A percentile compares a stretch with the other conserved stretches of the same genome.
These are phyloP conservation scores for Plasmodium falciparum DNA, from an alignment of 169 alveolate species.

Conservation along the genomic window DNA sequence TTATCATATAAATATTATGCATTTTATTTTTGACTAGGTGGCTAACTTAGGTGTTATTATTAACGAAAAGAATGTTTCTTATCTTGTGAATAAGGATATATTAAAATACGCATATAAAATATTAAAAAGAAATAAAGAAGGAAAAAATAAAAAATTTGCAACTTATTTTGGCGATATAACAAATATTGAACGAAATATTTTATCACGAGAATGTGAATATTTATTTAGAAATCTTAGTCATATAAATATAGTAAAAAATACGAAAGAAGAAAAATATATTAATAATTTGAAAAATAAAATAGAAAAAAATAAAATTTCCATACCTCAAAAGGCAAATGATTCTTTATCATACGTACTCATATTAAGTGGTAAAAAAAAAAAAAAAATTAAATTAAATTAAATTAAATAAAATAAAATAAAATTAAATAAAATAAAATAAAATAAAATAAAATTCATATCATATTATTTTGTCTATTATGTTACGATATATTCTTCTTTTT, in stretches of 20 bases:
- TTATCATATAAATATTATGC: not conserved
- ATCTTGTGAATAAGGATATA: constrained; percentile 4
- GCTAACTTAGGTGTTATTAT: not conserved
- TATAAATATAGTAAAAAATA: constrained; percentile 1
- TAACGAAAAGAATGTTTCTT: not conserved
- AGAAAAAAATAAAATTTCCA: constrained; percentile 11
- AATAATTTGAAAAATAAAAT: constrained; percentile 23
- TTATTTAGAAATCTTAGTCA: constrained; percentile 5
- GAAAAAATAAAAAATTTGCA: constrained; percentile 21
- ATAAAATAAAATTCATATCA: not conserved
- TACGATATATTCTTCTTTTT: not conserved
- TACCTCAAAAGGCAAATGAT: constrained; percentile 1
- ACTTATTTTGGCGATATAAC: constrained; percentile 38
- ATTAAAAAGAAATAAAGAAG: constrained; percentile 54
- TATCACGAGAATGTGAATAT: constrained; percentile 12
- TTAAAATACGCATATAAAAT: constrained; percentile 52
- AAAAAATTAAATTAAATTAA: too few species aligned
- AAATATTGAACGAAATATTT: constrained; percentile 8
- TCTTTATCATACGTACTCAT: not conserved
- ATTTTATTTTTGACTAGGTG: not conserved
- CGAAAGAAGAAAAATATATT: constrained; percentile 40
- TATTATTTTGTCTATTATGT: not conserved
- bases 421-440: not conserved
- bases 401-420: not conserved
- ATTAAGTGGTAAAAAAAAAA: constrained; percentile 18